A percentile compares a stretch with the other conserved stretches of the same genome.
phyloP scores from a whole-genome alignment of 331 rosid species.

The Prunus yedoensis region DNA sequence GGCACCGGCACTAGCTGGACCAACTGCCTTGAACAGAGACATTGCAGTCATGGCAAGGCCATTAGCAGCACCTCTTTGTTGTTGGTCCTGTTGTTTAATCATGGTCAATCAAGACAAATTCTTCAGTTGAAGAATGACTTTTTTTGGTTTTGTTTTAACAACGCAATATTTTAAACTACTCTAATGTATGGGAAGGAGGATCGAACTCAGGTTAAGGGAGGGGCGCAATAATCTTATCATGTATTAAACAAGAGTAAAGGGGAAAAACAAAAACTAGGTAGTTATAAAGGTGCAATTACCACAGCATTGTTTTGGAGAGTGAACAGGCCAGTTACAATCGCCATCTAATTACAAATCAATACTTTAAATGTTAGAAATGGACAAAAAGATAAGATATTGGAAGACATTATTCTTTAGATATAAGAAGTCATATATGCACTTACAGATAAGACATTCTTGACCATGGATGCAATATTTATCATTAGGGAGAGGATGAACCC shows the following conservation, averaged over 20 bases:
- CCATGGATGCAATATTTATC: slow-evolving; percentile 53
- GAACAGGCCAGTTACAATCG: slow-evolving; percentile 60
- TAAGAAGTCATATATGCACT: slow-evolving; percentile 28
- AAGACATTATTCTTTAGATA: no score
- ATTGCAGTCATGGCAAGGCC: slow-evolving; percentile 68
- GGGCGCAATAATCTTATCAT: neutral
- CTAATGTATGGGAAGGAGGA: no score
- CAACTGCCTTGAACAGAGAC: slow-evolving; percentile 72
- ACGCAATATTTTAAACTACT: no score
- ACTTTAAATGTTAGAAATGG: neutral
- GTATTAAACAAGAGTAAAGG: neutral
- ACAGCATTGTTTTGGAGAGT: slow-evolving; percentile 72
- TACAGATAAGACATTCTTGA: slow-evolving; percentile 59
- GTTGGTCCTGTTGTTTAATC: slow-evolving; percentile 55
- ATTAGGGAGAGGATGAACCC: slow-evolving; percentile 46
- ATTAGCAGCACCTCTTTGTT: slow-evolving; percentile 86
- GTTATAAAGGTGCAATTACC: slow-evolving; percentile 40
- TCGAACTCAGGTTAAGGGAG: no score
- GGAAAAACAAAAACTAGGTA: neutral
- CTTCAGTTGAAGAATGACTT: neutral
- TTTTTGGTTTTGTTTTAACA: no score
- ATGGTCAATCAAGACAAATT: neutral
- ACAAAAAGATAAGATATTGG: neutral
- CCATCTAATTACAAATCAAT: slow-evolving; percentile 40
- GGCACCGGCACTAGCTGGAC: slow-evolving; percentile 71